These are phyloP conservation scores for Podospora fimiseda DNA, from an alignment of 495 filamentous ascomycete genomes.

Conservation along the genomic window DNA sequence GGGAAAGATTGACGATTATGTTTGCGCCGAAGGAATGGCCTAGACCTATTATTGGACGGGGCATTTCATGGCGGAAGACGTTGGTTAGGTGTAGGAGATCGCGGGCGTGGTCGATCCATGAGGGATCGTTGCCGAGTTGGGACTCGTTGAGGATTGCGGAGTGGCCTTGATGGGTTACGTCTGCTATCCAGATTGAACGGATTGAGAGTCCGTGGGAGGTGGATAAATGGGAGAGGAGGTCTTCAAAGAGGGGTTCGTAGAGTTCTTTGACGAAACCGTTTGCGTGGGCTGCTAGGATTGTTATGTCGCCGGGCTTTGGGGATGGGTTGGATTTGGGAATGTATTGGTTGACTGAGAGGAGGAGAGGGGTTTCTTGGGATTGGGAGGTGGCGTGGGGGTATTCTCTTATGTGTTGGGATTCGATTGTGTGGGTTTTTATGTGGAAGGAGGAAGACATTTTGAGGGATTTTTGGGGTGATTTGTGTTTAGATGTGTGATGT, in stretches of 20 bases:
- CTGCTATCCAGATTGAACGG: constrained; percentile 79
- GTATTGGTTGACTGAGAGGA: constrained; percentile 78
- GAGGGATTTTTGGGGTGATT: neutral
- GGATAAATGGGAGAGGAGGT: constrained; percentile 49
- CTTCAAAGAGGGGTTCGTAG: constrained; percentile 84
- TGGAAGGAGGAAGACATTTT: constrained; percentile 26
- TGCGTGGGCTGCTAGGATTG: constrained; percentile 76
- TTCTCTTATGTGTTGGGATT: constrained; percentile 66
- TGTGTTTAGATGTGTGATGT: neutral
- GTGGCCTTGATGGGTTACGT: constrained; percentile 70
- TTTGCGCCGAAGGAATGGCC: constrained; percentile 86
- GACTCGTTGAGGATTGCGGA: constrained; percentile 70
- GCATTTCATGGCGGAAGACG: constrained; percentile 73
- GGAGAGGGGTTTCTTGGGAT: constrained; percentile 56
- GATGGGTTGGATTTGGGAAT: constrained; percentile 59
- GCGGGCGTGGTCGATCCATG: constrained; percentile 80
- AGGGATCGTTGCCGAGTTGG: constrained; percentile 71
- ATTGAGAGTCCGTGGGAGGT: constrained; percentile 54
- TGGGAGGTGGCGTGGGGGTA: constrained; percentile 58
- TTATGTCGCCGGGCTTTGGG: constrained; percentile 66
- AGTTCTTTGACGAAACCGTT: constrained; percentile 91
- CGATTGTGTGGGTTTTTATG: constrained; percentile 53
- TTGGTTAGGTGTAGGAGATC: constrained; percentile 88
- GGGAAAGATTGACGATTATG: constrained; percentile 54
- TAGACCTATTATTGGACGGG: constrained; percentile 78